Conservation (phyloP, 2,329 filamentous ascomycete species). For the Botrytis paeoniae region DNA sequence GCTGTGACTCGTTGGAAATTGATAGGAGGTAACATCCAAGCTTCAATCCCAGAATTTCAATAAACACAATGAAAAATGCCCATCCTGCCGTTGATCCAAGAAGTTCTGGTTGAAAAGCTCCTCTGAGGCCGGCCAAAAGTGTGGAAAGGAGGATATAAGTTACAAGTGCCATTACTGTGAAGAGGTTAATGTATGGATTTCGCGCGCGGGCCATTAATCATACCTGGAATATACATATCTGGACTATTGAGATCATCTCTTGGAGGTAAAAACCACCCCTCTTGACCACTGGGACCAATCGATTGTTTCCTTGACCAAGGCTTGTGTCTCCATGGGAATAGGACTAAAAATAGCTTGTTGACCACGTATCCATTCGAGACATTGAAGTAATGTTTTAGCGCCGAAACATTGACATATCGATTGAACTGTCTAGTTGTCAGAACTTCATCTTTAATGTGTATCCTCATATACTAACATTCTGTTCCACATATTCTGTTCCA, state of each 20-base stretch:
- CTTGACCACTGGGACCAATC: conserved; percentile 65
- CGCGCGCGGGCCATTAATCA: background rate
- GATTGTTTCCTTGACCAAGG: conserved; percentile 93
- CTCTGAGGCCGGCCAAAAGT: conserved; percentile 81
- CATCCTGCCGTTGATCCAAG: conserved; percentile 79
- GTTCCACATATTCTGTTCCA: conserved; percentile 90
- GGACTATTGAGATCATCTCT: conserved; percentile 96
- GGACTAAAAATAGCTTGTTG: conserved; percentile 86
- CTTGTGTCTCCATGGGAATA: conserved; percentile 97
- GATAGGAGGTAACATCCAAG: conserved; percentile 89
- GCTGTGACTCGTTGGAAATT: conserved; percentile 90
- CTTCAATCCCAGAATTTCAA: conserved; percentile 89
- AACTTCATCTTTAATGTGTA: background rate
- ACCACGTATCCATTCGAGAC: conserved; percentile 96
- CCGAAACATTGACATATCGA: conserved; percentile 85
- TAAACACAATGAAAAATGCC: conserved; percentile 75
- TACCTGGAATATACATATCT: conserved; percentile 91
- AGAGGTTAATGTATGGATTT: background rate
- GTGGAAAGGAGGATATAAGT: conserved; percentile 96
- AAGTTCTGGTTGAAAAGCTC: conserved; percentile 90
- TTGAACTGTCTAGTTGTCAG: conserved; percentile 53
- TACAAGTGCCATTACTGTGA: conserved; percentile 82
- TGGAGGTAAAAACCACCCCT: conserved; percentile 81
- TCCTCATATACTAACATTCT: conserved; percentile 62
- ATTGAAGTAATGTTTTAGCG: conserved; percentile 98